These are phyloP conservation scores for Leishmania braziliensis DNA, from an alignment of 208 protist genomes.

Conservation along the genomic window DNA sequence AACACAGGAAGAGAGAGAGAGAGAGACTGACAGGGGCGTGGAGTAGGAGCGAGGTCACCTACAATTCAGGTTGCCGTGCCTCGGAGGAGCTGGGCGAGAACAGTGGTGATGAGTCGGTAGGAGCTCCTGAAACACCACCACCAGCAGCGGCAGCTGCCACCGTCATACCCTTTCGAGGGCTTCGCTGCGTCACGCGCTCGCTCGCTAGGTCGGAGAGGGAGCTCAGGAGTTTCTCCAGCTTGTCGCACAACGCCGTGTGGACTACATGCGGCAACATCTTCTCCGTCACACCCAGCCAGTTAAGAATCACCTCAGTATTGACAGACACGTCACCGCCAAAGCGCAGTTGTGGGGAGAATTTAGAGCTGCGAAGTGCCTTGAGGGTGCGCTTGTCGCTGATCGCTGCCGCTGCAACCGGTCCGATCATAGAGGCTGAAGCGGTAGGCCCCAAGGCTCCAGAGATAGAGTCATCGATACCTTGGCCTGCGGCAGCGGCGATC, in stretches of 20 bases:
- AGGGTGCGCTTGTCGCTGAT: constrained; percentile 42
- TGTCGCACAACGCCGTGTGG: constrained; percentile 68
- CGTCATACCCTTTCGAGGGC: no score
- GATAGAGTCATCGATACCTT: no score
- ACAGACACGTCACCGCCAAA: constrained; percentile 89
- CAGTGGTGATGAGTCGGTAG: background rate
- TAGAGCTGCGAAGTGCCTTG: constrained; percentile 53
- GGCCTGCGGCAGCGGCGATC: background rate
- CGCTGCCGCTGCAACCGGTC: background rate
- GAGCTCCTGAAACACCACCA: background rate
- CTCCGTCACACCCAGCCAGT: constrained; percentile 87
- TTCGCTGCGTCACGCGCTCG: constrained; percentile 34
- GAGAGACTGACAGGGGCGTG: background rate
- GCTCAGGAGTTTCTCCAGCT: constrained; percentile 53
- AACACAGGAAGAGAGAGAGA: background rate
- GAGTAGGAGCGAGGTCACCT: background rate
- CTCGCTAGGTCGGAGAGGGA: constrained; percentile 38
- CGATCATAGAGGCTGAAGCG: background rate
- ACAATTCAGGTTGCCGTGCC: background rate
- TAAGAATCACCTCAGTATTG: constrained; percentile 89
- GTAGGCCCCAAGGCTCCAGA: background rate
- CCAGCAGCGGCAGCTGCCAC: background rate
- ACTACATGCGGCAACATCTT: constrained; percentile 85
- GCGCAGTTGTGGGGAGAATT: constrained; percentile 87
- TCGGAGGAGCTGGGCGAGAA: background rate